Base-by-base conservation (phyloP, 768 basidiomycete genomes). In the Pisolithus microcarpus region DNA sequence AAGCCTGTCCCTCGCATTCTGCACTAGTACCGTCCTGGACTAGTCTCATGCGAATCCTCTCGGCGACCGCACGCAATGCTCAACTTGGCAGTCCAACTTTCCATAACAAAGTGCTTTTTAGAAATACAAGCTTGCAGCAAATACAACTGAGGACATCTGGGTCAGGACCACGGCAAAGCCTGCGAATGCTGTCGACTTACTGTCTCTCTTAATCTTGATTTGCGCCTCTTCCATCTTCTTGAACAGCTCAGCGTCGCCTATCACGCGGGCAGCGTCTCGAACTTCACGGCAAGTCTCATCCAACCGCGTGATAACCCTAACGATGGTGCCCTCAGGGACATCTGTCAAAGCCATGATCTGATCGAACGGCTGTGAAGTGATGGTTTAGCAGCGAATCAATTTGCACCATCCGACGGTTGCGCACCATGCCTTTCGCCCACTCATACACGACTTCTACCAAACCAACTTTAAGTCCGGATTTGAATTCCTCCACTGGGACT, bases 221-320 rank as follows among this genome's bases (percentile, higher is more conserved):
- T 97, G 94, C 0, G 89, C 84, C 59, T 92, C 90, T 61, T 97
- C 95, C 93, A 98, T 96, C 67, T 98, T 98, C 69, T 87, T 88
- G 77, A 97, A 96, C 38, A 99, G 69, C 46, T 90, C 92, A 21
- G 87, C 86, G 67, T 98, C 96, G 2, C 96, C 96, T 48, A 98
- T 96, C 37, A 98, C 94, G 31, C 96, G 80, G 7, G 96, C 96
- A 3, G 95, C 95, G 67, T 99, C 96, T 59, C 95, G 70, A 5
- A 99, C 93, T 69, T 99, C 96, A 43, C 94, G 75, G 66, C 96
- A 98, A 0, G 93, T 95, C 70, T 98, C 95, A 62, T 99, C 96
- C 46, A 98, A 71, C 9, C 96, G 82, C 3, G 91, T 97, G 62
- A 99, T 97, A 49, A 91, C 88, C 43, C 96, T 81, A 13, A 99